Percentiles rank a stretch among this genome's conserved stretches.
phyloP scores from a whole-genome alignment of 2,329 filamentous ascomycete species.

The Aspergillus quadrilineatus region DNA sequence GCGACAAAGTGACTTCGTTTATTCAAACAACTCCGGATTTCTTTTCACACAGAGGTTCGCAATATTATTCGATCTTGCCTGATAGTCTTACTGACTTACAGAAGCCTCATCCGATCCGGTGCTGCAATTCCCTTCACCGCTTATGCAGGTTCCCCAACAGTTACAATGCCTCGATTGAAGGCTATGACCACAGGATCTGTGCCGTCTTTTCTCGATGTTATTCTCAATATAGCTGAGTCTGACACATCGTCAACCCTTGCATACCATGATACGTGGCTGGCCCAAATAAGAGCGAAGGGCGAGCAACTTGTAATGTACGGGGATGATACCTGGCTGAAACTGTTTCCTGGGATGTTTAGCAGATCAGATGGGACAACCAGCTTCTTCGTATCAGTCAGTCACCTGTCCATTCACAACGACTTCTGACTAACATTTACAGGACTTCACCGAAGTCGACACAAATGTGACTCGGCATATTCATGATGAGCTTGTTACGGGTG shows the following conservation, averaged over 20 bases:
- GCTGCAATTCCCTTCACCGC: slow-evolving; percentile 90
- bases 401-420: neutral
- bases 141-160: slow-evolving; percentile 92
- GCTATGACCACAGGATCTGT: slow-evolving; percentile 96
- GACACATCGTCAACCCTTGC: slow-evolving; percentile 87
- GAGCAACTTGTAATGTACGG: slow-evolving; percentile 92
- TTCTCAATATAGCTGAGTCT: slow-evolving; percentile 92
- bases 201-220: slow-evolving; percentile 96
- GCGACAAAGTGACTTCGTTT: slow-evolving; percentile 80
- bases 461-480: slow-evolving; percentile 93
- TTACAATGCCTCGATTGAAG: slow-evolving; percentile 97
- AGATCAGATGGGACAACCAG: slow-evolving; percentile 90
- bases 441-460: slow-evolving; percentile 96
- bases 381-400: slow-evolving; percentile 91
- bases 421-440: slow-evolving; percentile 52
- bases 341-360: slow-evolving; percentile 87
- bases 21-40: slow-evolving; percentile 76
- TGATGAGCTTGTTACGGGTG: slow-evolving; percentile 68
- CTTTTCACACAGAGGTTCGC: slow-evolving; percentile 77
- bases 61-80: slow-evolving; percentile 8
- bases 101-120: slow-evolving; percentile 70
- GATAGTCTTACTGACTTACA: slow-evolving; percentile 45
- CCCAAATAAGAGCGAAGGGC: slow-evolving; percentile 76
- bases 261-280: slow-evolving; percentile 91
- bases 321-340: slow-evolving; percentile 96